phyloP scores from a whole-genome alignment of 192 early-diverging fungal species.

The Coemansia sp. region DNA sequence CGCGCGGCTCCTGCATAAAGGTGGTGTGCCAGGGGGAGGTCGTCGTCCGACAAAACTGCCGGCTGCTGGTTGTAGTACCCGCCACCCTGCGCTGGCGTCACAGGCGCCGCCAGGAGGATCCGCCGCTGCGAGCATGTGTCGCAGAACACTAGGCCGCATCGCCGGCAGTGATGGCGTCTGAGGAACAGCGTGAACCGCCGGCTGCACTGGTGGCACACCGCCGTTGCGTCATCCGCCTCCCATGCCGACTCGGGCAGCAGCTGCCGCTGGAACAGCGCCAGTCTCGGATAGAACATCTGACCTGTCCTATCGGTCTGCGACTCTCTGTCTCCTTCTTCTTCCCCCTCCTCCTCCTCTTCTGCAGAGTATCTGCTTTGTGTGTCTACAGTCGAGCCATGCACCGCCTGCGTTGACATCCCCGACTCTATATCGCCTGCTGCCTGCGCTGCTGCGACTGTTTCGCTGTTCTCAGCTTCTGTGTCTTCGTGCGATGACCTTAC shows the following conservation, averaged over 20 bases:
- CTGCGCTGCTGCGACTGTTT: neutral
- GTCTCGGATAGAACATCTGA: constrained; percentile 18
- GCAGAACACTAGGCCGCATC: constrained; percentile 85
- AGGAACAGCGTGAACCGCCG: constrained; percentile 72
- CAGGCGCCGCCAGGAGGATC: constrained; percentile 55
- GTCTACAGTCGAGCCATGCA: neutral
- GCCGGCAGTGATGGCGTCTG: constrained; percentile 89
- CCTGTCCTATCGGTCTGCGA: too few species aligned
- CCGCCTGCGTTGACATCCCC: neutral
- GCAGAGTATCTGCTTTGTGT: neutral
- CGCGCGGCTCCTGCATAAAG: constrained; percentile 10
- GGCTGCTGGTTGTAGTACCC: constrained; percentile 18
- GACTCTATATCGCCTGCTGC: neutral
- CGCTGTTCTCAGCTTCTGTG: neutral
- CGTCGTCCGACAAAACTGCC: constrained; percentile 16
- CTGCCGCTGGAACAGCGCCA: constrained; percentile 41
- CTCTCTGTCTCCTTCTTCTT: too few species aligned
- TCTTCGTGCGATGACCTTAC: neutral
- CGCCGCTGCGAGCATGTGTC: constrained; percentile 71
- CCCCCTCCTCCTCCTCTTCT: too few species aligned
- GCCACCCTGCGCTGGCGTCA: constrained; percentile 23
- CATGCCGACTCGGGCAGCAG: constrained; percentile 59
- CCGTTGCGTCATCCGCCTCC: constrained; percentile 75
- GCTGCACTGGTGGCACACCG: constrained; percentile 67
- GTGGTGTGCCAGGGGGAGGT: constrained; percentile 25